phyloP scores from a whole-genome alignment of 2,329 filamentous ascomycete species.

The Microsporum ferrugineum region DNA sequence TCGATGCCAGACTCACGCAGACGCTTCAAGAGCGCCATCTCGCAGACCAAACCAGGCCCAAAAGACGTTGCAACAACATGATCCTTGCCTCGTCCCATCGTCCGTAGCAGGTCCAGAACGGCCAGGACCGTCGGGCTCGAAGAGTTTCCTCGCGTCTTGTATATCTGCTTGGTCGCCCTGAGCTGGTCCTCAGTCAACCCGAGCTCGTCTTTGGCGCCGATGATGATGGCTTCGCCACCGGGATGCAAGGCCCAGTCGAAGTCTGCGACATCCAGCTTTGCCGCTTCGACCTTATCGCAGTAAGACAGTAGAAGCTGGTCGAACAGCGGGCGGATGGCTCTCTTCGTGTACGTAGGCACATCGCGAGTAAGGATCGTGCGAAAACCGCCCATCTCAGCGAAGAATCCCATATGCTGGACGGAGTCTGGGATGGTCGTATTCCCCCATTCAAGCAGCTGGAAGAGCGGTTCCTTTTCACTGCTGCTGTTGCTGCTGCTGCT shows the following conservation, averaged over 20 bases:
- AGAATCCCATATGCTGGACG: neutral
- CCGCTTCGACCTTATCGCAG: neutral
- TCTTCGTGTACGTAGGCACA: neutral
- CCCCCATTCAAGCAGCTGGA: neutral
- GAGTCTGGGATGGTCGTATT: neutral
- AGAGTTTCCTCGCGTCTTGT: neutral
- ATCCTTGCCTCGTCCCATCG: neutral
- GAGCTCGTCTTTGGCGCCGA: neutral
- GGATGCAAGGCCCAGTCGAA: slow-evolving; percentile 2
- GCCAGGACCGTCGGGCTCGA: neutral
- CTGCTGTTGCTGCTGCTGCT: neutral
- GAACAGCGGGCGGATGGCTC: neutral
- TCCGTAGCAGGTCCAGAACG: neutral
- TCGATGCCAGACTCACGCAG: too few relatives aligned
- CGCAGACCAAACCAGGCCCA: neutral
- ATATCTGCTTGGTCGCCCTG: neutral
- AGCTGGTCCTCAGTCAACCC: neutral
- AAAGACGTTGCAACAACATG: neutral
- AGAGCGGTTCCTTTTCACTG: neutral
- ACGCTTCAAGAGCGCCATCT: neutral
- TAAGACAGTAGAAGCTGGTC: neutral
- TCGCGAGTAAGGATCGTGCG: neutral
- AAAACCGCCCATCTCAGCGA: neutral
- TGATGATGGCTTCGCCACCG: neutral
- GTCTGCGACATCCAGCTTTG: neutral